Percentiles rank a stretch among this genome's conserved stretches.
Evolutionary conservation across 2,329 filamentous ascomycete species (phyloP).

Genomic region (Sporothrix luriei): DNA sequence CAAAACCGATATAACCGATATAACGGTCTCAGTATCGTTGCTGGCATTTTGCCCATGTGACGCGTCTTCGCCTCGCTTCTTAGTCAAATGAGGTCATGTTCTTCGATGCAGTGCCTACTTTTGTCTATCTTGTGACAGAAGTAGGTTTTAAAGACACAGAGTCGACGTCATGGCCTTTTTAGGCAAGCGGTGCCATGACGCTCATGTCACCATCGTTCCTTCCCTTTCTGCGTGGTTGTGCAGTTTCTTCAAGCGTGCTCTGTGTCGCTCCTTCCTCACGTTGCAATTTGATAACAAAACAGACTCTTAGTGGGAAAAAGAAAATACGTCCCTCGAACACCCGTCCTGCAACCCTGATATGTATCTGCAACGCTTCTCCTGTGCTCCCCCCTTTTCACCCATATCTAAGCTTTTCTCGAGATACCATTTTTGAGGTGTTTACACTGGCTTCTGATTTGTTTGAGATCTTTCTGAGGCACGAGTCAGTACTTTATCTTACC

Average conservation of each 20-base stretch:
- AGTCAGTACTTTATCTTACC: too few relatives aligned
- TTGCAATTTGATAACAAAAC: not conserved
- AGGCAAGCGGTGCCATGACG: not conserved
- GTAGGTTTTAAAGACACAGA: not conserved
- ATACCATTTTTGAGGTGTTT: not conserved
- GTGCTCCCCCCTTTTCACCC: not conserved
- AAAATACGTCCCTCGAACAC: not conserved
- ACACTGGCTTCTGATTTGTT: not conserved
- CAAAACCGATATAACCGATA: too few relatives aligned
- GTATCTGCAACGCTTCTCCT: not conserved
- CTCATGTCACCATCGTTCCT: slow-evolving; percentile 10
- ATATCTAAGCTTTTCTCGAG: not conserved
- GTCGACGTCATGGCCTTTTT: not conserved
- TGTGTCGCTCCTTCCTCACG: slow-evolving; percentile 31
- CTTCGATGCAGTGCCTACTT: not conserved
- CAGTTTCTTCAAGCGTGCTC: not conserved
- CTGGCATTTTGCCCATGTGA: not conserved
- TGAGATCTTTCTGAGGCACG: not conserved
- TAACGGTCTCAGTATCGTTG: too few relatives aligned
- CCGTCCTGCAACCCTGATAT: not conserved
- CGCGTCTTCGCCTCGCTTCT: not conserved
- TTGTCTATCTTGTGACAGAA: not conserved
- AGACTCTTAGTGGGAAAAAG: not conserved
- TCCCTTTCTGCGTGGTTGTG: slow-evolving; percentile 5
- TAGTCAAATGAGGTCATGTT: not conserved